A percentile compares a stretch with the other conserved stretches of the same genome.
Conservation (phyloP, 2,329 filamentous ascomycete species). For the Colletotrichum eremochloae region DNA sequence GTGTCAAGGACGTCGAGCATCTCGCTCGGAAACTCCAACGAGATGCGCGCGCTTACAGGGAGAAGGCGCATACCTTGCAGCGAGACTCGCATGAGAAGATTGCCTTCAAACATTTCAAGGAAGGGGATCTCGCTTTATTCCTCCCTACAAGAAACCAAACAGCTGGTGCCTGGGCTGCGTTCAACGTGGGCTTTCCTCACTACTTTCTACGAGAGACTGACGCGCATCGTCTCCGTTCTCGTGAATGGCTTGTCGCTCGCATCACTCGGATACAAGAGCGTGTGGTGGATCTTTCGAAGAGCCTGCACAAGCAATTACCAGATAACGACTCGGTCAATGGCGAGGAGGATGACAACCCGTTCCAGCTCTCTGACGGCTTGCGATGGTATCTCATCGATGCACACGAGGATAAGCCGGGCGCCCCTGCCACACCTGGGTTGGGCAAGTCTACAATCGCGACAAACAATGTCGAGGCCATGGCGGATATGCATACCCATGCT, state of each 20-base stretch:
- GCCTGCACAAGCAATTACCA: constrained; percentile 62
- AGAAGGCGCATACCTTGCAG: constrained; percentile 84
- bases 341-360: constrained; percentile 94
- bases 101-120: constrained; percentile 94
- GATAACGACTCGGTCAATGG: constrained; percentile 64
- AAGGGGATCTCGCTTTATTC: constrained; percentile 94
- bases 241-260: constrained; percentile 96
- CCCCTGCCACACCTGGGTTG: constrained; percentile 91
- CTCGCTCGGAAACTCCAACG: constrained; percentile 94
- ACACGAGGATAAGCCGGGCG: constrained; percentile 89
- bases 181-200: constrained; percentile 97
- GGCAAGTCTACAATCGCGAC: constrained; percentile 93
- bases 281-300: constrained; percentile 91
- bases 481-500: constrained; percentile 72
- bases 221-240: constrained; percentile 82
- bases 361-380: constrained; percentile 93
- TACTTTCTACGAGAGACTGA: constrained; percentile 97
- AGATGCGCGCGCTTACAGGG: constrained; percentile 87
- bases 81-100: constrained; percentile 96
- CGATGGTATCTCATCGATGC: constrained; percentile 98
- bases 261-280: constrained; percentile 93
- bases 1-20: constrained; percentile 93
- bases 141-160: constrained; percentile 94
- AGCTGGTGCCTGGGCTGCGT: constrained; percentile 96
- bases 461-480: constrained; percentile 87